Evolutionary conservation across 108 stramenopile species (phyloP).

Genomic region (Hondaea fermentalgiana): DNA sequence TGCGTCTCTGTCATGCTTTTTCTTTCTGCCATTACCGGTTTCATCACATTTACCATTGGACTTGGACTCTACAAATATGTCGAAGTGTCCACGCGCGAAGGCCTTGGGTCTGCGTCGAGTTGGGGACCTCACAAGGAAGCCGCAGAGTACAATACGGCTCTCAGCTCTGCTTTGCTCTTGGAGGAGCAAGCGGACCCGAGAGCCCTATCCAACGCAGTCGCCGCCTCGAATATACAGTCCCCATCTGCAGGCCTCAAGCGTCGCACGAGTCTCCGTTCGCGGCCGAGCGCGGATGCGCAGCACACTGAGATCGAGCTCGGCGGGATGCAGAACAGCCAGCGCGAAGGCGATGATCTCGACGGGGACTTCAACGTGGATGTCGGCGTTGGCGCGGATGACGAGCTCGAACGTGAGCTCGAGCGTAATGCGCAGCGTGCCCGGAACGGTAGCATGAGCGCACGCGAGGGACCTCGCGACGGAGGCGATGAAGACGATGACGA

Average conservation of each 20-base stretch:
- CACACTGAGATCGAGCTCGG: neutral
- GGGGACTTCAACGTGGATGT: neutral
- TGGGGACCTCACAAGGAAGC: constrained; percentile 12
- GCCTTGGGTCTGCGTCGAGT: neutral
- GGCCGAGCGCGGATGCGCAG: neutral
- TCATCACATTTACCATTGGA: constrained; percentile 36
- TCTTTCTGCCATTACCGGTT: constrained; percentile 32
- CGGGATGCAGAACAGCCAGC: neutral
- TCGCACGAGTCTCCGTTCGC: neutral
- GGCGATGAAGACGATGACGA: neutral
- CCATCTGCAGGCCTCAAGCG: neutral
- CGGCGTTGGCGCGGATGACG: neutral
- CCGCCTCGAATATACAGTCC: neutral
- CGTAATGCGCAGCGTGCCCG: neutral
- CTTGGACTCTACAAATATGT: constrained; percentile 47
- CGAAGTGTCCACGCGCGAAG: neutral
- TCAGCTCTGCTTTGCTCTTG: neutral
- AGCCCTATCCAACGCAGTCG: neutral
- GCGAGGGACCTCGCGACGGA: too few species aligned
- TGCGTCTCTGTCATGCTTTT: constrained; percentile 54
- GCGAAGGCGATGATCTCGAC: neutral
- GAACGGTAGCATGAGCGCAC: neutral
- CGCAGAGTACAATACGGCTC: neutral
- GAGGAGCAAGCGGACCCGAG: neutral
- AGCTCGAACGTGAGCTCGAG: neutral